Conservation (phyloP, 2,329 filamentous ascomycete species). For the Taxawa tesnikishii region DNA sequence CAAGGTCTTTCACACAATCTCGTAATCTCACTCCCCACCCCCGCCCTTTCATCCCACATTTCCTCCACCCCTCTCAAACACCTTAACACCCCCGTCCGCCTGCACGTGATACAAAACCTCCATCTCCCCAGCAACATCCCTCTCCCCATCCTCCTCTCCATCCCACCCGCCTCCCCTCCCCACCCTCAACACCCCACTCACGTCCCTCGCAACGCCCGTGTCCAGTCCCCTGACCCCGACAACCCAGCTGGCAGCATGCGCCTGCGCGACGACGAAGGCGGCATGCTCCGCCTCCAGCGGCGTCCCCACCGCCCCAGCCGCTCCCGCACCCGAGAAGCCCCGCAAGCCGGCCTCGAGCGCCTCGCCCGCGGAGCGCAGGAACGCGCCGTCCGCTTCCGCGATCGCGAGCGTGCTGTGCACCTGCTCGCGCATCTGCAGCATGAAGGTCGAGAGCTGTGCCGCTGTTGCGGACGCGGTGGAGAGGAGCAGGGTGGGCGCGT, state of each 20-base stretch:
- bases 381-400: conserved; percentile 59
- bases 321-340: conserved; percentile 9
- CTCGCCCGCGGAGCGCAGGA: conserved; percentile 41
- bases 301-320: conserved; percentile 27
- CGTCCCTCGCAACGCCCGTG: conserved; percentile 78
- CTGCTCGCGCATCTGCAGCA: conserved; percentile 31
- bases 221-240: conserved; percentile 66
- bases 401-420: conserved; percentile 56
- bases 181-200: conserved; percentile 75
- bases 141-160: conserved; percentile 18
- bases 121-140: conserved; percentile 41
- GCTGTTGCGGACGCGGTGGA: conserved; percentile 16
- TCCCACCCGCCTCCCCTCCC: conserved; percentile 44
- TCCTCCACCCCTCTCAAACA: conserved; percentile 68
- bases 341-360: conserved; percentile 9
- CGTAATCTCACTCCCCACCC: too few species aligned
- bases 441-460: conserved; percentile 16
- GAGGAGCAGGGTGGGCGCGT: conserved; percentile 30
- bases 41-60: conserved; percentile 6
- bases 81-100: conserved; percentile 64
- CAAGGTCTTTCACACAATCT: too few species aligned
- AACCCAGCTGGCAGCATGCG: conserved; percentile 63
- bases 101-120: conserved; percentile 75
- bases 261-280: conserved; percentile 56
- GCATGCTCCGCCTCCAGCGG: conserved; percentile 59